Percentiles rank a stretch among this genome's conserved stretches.
These are phyloP conservation scores for Speleostelium caveatum DNA, from an alignment of 78 protist genomes.

Conservation along the genomic window DNA sequence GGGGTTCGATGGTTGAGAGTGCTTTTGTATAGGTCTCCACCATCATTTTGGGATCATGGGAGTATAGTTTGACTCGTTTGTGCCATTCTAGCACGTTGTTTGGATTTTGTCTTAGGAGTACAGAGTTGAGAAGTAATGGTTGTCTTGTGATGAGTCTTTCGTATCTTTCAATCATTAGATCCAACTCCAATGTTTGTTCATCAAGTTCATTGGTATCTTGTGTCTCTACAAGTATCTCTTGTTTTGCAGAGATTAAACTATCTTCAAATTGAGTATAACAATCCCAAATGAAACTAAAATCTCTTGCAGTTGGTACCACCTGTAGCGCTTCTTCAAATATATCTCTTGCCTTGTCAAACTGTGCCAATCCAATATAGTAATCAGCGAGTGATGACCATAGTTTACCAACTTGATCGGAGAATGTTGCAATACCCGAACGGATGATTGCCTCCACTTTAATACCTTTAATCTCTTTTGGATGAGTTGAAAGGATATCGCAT, in stretches of 20 bases:
- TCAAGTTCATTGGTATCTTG: conserved; percentile 13
- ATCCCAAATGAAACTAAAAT: conserved; percentile 96
- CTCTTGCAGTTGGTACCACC: conserved; percentile 92
- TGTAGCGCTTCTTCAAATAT: conserved; percentile 96
- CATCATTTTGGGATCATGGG: conserved; percentile 39
- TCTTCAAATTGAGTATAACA: conserved; percentile 96
- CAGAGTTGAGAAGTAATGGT: conserved; percentile 89
- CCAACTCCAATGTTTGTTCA: conserved; percentile 82
- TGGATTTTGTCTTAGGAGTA: conserved; percentile 95
- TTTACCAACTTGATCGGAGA: conserved; percentile 93
- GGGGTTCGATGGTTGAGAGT: conserved; percentile 84
- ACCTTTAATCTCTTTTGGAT: conserved; percentile 49
- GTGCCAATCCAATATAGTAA: conserved; percentile 92
- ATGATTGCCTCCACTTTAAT: conserved; percentile 85
- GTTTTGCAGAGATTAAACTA: conserved; percentile 76
- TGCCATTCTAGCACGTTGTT: conserved; percentile 98
- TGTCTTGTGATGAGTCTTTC: conserved; percentile 90
- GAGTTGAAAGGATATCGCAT: conserved; percentile 88
- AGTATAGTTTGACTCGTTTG: conserved; percentile 89
- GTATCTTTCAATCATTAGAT: conserved; percentile 87
- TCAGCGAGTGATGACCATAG: conserved; percentile 97
- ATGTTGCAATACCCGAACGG: conserved; percentile 87
- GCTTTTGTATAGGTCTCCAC: conserved; percentile 86
- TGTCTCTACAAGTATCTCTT: conserved; percentile 48
- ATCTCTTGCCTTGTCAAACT: conserved; percentile 98